Evolutionary conservation across 2,329 filamentous ascomycete species (phyloP), one percentile per base, ranked within the genome.

Genomic region (Ophiobolus disseminans): DNA sequence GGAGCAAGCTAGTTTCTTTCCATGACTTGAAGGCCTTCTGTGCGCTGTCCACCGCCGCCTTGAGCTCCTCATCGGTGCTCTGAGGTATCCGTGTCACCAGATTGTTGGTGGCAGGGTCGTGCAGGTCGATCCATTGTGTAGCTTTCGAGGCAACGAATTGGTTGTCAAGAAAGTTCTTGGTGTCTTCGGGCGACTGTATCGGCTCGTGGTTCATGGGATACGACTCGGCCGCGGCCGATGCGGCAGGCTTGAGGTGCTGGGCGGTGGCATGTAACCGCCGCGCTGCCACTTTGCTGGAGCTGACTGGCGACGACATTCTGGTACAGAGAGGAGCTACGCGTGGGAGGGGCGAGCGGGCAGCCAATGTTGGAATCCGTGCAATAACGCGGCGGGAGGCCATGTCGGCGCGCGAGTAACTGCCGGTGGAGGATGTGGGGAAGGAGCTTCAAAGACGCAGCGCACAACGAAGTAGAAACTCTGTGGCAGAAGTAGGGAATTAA

Each of bases 51-150:
- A 92, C 88, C 5, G 86, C 87, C 11, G 87, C 86, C 73, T 82
- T 82, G 64, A 94, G 83, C 79, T 94, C 90, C 48, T 78, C 85
- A 69, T 89, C 84, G 11, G 89, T 93, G 75, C 86, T 89, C 77
- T 93, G 88, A 14, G 90, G 90, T 21, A 93, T 89, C 40, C 89
- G 84, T 11, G 90, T 93, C 54, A 94, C 86, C 58, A 93, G 82
- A 75, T 91, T 89, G 79, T 92, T 93, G 63, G 90, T 93, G 39
- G 90, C 89, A 16, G 90, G 90, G 75, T 94, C 90, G 75, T 89
- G 79, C 57, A 94, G 78, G 65, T 91, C 88, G 71, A 93, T 91
- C 80, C 86, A 91, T 76, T 87, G 79, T 51, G 84, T 81, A 21
- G 89, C 80, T 65, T 81, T 75, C 14, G 89, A 92, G 40, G 81